These are phyloP conservation scores for Phytophthora aleatoria DNA, from an alignment of 352 stramenopile species.

Conservation along the genomic window DNA sequence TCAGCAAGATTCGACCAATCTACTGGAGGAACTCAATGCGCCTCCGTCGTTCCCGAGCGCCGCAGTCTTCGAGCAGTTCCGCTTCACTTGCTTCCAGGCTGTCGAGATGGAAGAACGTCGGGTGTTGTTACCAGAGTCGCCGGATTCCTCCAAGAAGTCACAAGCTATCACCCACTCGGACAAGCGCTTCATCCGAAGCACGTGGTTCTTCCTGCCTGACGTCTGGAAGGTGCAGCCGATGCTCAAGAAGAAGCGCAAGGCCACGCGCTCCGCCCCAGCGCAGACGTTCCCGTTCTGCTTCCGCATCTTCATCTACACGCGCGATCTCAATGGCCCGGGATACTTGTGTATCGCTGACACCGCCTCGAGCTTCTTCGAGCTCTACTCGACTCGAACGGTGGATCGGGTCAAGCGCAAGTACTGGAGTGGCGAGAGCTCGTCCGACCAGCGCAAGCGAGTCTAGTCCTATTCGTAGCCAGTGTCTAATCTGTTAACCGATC, in stretches of 20 bases:
- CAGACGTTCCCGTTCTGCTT: conserved; percentile 90
- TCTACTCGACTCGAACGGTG: conserved; percentile 85
- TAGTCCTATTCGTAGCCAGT: conserved; percentile 17
- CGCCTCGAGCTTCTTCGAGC: conserved; percentile 80
- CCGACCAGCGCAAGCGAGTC: conserved; percentile 13
- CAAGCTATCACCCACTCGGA: background rate
- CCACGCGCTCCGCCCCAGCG: conserved; percentile 74
- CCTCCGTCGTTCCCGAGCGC: conserved; percentile 53
- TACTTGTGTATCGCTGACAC: conserved; percentile 64
- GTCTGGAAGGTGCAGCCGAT: conserved; percentile 90
- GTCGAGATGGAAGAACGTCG: conserved; percentile 82
- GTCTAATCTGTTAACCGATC: conserved; percentile 6
- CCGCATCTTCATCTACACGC: conserved; percentile 74
- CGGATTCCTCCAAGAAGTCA: background rate
- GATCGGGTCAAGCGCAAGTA: conserved; percentile 84
- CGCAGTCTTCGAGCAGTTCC: conserved; percentile 72
- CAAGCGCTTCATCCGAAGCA: conserved; percentile 54
- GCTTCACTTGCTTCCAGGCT: conserved; percentile 81
- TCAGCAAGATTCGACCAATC: conserved; percentile 59
- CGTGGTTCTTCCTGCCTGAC: conserved; percentile 87
- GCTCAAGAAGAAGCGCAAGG: conserved; percentile 91
- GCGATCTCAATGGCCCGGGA: conserved; percentile 18
- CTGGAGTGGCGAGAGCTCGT: conserved; percentile 38
- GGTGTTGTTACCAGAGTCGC: conserved; percentile 29
- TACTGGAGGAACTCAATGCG: conserved; percentile 46